Conservation (phyloP, 2,329 filamentous ascomycete species). For the Penicillium sp. region DNA sequence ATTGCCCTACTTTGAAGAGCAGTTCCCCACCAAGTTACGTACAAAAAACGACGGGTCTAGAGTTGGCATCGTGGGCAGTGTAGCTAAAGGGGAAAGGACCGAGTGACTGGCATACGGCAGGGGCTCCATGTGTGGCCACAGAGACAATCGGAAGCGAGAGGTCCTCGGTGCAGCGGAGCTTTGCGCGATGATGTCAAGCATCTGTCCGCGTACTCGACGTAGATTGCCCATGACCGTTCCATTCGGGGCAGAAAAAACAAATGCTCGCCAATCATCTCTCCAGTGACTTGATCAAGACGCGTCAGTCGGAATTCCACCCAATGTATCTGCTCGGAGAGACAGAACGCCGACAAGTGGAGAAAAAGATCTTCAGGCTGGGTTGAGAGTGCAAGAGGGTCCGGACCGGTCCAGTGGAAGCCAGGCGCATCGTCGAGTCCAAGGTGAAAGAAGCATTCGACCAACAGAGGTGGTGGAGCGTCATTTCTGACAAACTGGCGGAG, state of each 20-base stretch:
- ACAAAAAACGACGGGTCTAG: not conserved
- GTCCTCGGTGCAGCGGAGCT: not conserved
- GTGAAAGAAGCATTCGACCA: not conserved
- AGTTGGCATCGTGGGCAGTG: not conserved
- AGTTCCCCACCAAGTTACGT: not conserved
- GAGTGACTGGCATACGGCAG: not conserved
- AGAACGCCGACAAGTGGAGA: not conserved
- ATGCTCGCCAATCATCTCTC: not conserved
- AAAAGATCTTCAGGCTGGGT: not conserved
- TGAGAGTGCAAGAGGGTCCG: not conserved
- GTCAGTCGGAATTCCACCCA: not conserved
- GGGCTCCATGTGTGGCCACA: not conserved
- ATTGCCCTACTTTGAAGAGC: not conserved
- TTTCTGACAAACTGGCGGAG: not conserved
- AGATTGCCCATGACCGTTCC: conserved; percentile 1
- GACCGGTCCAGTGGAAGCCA: not conserved
- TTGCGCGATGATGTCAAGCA: conserved; percentile 1
- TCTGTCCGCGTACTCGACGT: not conserved
- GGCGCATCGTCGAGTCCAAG: not conserved
- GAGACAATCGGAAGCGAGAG: not conserved
- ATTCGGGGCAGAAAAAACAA: conserved; percentile 2
- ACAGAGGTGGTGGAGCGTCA: not conserved
- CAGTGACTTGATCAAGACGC: not conserved
- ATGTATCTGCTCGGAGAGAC: not conserved
- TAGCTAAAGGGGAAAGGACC: not conserved